Evolutionary conservation across 1,139 yeast species (phyloP).

Genomic region (Komagataea norvegica): DNA sequence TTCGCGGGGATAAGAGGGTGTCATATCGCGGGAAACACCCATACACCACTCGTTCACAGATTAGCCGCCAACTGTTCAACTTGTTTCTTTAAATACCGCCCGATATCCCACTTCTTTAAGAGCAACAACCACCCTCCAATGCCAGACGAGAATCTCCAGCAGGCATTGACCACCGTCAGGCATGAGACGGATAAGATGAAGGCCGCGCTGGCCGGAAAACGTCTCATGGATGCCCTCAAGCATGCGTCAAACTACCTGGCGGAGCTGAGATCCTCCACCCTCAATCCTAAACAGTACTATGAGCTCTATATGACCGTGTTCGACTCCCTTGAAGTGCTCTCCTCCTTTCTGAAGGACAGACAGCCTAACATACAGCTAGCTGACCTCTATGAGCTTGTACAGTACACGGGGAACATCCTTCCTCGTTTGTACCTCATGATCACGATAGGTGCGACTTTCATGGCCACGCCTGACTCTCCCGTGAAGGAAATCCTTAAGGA

Average conservation of each 20-base stretch:
- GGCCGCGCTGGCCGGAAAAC: conserved; percentile 59
- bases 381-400: conserved; percentile 90
- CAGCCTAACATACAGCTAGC: conserved; percentile 74
- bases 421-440: conserved; percentile 94
- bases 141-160: conserved; percentile 7
- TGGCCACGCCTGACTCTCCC: conserved; percentile 76
- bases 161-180: conserved; percentile 32
- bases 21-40: no score
- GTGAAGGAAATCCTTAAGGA: conserved; percentile 85
- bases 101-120: background rate
- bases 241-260: conserved; percentile 81
- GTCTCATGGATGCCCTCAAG: conserved; percentile 81
- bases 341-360: conserved; percentile 58
- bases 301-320: conserved; percentile 83
- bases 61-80: no score
- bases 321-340: conserved; percentile 73
- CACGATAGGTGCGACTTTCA: conserved; percentile 87
- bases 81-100: no score
- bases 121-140: conserved; percentile 1
- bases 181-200: conserved; percentile 77
- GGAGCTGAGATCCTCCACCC: conserved; percentile 70
- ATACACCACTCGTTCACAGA: no score
- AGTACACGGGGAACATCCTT: conserved; percentile 88
- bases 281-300: conserved; percentile 90
- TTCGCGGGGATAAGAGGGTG: no score